These are phyloP conservation scores for Globisporangium heterothallicum DNA, from an alignment of 352 stramenopile species.

Conservation along the genomic window DNA sequence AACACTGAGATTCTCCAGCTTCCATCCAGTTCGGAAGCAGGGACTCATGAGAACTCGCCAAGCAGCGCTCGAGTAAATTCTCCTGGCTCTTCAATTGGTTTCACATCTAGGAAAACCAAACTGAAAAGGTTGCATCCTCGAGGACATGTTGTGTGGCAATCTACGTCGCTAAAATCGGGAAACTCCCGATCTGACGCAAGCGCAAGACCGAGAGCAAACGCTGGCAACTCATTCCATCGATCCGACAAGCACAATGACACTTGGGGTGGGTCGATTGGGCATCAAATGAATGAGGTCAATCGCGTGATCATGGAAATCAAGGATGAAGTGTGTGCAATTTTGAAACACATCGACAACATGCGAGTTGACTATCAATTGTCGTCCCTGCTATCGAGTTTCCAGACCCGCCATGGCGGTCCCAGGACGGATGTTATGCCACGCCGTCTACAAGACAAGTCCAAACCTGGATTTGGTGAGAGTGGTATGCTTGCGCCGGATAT, in stretches of 20 bases:
- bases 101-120: background rate
- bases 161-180: background rate
- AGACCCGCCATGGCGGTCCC: slow-evolving; percentile 22
- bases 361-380: slow-evolving; percentile 68
- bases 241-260: background rate
- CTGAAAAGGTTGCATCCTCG: background rate
- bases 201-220: background rate
- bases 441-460: slow-evolving; percentile 3
- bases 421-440: background rate
- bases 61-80: background rate
- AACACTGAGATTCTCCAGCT: background rate
- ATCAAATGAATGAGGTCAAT: slow-evolving; percentile 39
- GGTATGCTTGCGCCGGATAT: slow-evolving; percentile 9
- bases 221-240: background rate
- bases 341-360: slow-evolving; percentile 52
- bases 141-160: background rate
- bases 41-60: background rate
- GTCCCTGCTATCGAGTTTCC: slow-evolving; percentile 37
- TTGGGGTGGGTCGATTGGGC: slow-evolving; percentile 10
- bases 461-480: slow-evolving; percentile 4
- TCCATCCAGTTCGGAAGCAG: background rate
- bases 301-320: slow-evolving; percentile 72
- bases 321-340: slow-evolving; percentile 57
- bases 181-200: background rate
- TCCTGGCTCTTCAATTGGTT: background rate